phyloP scores from a whole-genome alignment of 2,329 filamentous ascomycete genomes.

The Diaporthe sp. region DNA sequence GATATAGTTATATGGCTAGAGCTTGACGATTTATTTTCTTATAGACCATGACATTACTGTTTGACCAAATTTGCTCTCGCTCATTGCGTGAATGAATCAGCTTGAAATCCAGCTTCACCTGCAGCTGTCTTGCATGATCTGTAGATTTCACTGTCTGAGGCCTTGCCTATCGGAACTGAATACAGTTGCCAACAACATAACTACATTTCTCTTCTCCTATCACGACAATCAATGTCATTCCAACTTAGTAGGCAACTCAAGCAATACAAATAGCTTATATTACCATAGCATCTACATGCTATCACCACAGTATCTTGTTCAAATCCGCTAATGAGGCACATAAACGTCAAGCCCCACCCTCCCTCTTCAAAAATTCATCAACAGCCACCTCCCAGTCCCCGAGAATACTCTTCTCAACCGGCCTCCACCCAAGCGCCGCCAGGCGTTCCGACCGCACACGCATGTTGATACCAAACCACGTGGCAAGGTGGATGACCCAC shows the following conservation, averaged over 20 bases:
- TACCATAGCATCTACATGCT: too few species aligned
- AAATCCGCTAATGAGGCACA: too few species aligned
- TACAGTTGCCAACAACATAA: too few species aligned
- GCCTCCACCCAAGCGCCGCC: constrained; percentile 21
- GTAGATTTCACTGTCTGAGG: too few species aligned
- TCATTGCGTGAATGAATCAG: background rate
- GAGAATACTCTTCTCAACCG: background rate
- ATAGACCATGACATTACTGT: background rate
- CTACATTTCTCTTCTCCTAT: too few species aligned
- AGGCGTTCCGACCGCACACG: constrained; percentile 5
- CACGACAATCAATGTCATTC: too few species aligned
- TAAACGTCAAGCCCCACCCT: background rate
- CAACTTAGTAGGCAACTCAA: too few species aligned
- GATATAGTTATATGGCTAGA: background rate
- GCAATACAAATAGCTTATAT: too few species aligned
- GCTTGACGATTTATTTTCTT: background rate
- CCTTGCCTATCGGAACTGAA: too few species aligned
- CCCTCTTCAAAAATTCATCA: background rate
- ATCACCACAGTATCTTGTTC: too few species aligned
- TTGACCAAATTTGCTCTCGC: background rate
- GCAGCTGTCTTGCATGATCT: too few species aligned
- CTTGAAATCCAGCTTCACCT: too few species aligned
- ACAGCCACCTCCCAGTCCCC: constrained; percentile 12
- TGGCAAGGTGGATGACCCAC: constrained; percentile 26
- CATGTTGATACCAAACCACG: constrained; percentile 27